A percentile compares a stretch with the other conserved stretches of the same genome.
Evolutionary conservation across 352 stramenopile genomes (phyloP).

Genomic region (Plasmopara viticola): DNA sequence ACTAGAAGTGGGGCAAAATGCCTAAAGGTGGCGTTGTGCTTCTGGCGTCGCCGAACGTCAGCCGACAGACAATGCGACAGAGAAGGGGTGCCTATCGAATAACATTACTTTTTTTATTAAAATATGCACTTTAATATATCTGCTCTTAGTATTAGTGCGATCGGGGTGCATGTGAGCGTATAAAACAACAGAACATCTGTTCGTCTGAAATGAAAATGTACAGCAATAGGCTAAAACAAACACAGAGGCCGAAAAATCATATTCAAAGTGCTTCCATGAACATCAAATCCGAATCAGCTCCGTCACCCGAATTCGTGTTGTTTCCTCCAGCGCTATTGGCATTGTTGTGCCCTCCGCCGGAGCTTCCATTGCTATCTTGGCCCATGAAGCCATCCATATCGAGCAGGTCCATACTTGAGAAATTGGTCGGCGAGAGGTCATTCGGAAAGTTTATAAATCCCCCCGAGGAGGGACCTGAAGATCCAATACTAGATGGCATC

Average conservation of each 20-base stretch:
- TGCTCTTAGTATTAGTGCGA: too few relatives aligned
- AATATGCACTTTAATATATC: neutral
- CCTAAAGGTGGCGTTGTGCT: conserved; percentile 7
- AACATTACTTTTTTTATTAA: neutral
- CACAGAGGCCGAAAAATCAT: conserved; percentile 4
- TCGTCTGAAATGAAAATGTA: too few relatives aligned
- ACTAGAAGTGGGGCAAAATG: conserved; percentile 7
- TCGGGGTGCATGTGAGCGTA: too few relatives aligned
- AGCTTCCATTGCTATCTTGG: conserved; percentile 20
- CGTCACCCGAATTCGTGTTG: conserved; percentile 36
- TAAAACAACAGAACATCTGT: too few relatives aligned
- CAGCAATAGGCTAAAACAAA: conserved; percentile 1
- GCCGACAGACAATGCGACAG: conserved; percentile 3
- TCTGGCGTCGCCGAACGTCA: conserved; percentile 4
- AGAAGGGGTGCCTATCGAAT: conserved; percentile 1
- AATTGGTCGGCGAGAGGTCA: conserved; percentile 56
- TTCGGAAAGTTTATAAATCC: conserved; percentile 57
- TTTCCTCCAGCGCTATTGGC: conserved; percentile 21
- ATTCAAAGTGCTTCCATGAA: conserved; percentile 63
- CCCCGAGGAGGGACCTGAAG: conserved; percentile 23
- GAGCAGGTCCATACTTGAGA: conserved; percentile 60
- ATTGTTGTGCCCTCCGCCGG: conserved; percentile 19
- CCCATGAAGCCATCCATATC: conserved; percentile 65
- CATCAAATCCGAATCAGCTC: conserved; percentile 53
- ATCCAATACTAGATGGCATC: conserved; percentile 46